Evolutionary conservation across 176 grass and related monocot genomes (phyloP).

Genomic region (barley (Hordeum vulgare)): MorexV3_pseudomolecules_assembly NC_058521.1:126217080-126217579

Average conservation of each 20-base stretch:
- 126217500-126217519: no score
- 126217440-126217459: no score
- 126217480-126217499: no score
- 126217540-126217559: no score
- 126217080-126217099: not conserved
- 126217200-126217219: not conserved
- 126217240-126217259: not conserved
- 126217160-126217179: not conserved
- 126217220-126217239: not conserved
- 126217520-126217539: no score
- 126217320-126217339: slow-evolving; percentile 20
- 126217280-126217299: not conserved
- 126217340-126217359: not conserved
- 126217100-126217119: not conserved
- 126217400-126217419: no score
- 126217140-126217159: not conserved
- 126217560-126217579: no score
- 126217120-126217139: not conserved
- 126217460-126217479: no score
- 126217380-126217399: not conserved
- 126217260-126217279: not conserved
- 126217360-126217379: not conserved
- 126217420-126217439: no score
- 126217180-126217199: not conserved
- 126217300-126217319: not conserved